Base-by-base conservation (phyloP, 2,329 filamentous ascomycete genomes). In the Pseudocercospora eumusae region DNA sequence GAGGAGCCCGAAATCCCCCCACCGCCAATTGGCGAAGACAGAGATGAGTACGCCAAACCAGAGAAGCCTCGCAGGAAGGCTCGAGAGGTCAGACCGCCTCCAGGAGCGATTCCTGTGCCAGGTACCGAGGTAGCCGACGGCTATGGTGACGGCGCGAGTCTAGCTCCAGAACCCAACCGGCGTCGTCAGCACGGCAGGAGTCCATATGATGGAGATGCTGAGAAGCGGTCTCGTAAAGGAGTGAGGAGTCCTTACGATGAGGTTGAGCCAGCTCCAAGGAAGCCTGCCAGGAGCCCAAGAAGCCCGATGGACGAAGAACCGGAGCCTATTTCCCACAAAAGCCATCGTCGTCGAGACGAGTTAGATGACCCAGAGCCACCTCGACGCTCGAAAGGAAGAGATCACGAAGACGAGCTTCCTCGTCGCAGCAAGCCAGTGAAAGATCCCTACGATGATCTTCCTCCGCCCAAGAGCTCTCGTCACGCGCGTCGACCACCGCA, bases 1-100 rank as follows among this genome's bases (percentile, higher is more conserved):
- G 61, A 58, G n/a, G 61, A 63, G 15, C 54, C 62, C 33, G 65
- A 66, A 6, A 61, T 69, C 21, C 67, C 67, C 25, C 67, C 65
- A 27, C 67, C 67, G 7, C 67, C 67, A 8, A 67, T 69, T 52
- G 67, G 67, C 44, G 65, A 66, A 18, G 67, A 69, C 23, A 57
- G 66, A 36, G 62, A 58, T 20, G 61, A 61, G 13, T 63, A 63
- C 52, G 57, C 40, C 10, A 57, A 57, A 27, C 55, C 55, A 18
- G 55, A 57, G 40, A 64, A 62, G 25, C 40, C 49, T 40, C 62
- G 59, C 27, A 57, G 56, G 33, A 60, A 62, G 23, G 45, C 45
- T 31, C 45, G 44, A 49, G 58, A 64, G 11, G 61, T 61, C 21
- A 49, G 33, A 8, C 60, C 54, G 23, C 56, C 63, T 11, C 59